Conservation (phyloP, 2,329 filamentous ascomycete species). For the Clarireedia monteithiana region DNA sequence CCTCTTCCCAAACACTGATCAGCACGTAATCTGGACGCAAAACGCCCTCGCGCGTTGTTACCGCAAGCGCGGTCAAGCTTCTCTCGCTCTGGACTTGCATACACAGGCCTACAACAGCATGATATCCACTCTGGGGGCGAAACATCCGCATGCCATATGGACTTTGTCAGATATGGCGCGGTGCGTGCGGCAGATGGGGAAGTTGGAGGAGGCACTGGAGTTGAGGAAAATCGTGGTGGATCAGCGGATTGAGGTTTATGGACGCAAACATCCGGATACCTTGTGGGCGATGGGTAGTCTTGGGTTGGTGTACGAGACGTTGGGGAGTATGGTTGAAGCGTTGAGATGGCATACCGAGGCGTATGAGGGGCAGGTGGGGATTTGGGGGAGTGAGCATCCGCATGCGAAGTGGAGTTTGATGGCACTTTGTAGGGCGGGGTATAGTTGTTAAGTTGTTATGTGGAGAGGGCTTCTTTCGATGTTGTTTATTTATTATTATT, state of each 20-base stretch:
- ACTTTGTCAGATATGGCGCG: conserved; percentile 1
- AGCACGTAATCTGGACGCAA: conserved; percentile 7
- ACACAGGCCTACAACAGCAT: conserved; percentile 3
- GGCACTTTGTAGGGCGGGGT: not conserved
- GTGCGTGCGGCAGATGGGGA: not conserved
- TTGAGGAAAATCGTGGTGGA: not conserved
- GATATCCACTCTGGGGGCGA: not conserved
- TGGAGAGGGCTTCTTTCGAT: no score
- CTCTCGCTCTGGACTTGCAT: not conserved
- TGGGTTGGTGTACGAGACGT: not conserved
- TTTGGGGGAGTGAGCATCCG: not conserved
- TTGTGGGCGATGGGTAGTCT: conserved; percentile 8
- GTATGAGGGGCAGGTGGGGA: not conserved
- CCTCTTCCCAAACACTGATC: conserved; percentile 1
- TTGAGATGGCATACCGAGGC: not conserved
- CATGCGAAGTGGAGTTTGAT: conserved; percentile 5
- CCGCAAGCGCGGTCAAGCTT: not conserved
- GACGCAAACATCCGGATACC: not conserved
- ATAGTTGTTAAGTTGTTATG: not conserved
- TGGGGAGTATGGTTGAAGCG: not conserved
- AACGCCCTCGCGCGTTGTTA: conserved; percentile 6
- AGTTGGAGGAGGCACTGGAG: not conserved
- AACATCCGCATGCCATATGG: conserved; percentile 4
- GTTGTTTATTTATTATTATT: no score
- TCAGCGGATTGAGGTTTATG: not conserved